Conservation (phyloP, 2,329 filamentous ascomycete genomes). For the Corinectria fuckeliana region DNA sequence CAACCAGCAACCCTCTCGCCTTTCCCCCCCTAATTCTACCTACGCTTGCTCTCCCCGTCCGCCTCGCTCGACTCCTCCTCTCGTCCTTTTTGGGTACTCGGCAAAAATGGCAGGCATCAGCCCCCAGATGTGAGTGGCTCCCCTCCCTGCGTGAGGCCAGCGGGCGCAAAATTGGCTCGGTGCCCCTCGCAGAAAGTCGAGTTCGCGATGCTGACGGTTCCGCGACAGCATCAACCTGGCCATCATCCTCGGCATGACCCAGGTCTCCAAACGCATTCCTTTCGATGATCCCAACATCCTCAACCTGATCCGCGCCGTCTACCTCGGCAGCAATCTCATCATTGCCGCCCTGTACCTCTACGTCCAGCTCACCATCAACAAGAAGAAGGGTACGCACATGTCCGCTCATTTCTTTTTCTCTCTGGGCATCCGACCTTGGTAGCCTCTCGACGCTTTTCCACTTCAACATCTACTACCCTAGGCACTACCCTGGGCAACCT, state of each 20-base stretch:
- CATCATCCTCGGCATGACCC: constrained; percentile 98
- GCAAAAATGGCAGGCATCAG: constrained; percentile 66
- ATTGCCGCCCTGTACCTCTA: constrained; percentile 87
- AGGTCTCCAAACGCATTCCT: constrained; percentile 93
- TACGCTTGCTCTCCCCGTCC: constrained; percentile 6
- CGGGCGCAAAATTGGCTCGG: constrained; percentile 21
- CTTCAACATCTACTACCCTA: too few species aligned
- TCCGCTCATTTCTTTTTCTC: background rate
- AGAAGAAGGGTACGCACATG: constrained; percentile 84
- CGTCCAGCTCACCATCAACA: constrained; percentile 84
- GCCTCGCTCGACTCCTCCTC: constrained; percentile 2
- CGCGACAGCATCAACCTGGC: constrained; percentile 80
- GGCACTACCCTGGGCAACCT: background rate
- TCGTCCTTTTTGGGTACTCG: constrained; percentile 10
- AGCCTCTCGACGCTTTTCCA: background rate
- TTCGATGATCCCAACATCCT: constrained; percentile 80
- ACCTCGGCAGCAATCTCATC: constrained; percentile 73
- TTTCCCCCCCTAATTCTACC: constrained; percentile 4
- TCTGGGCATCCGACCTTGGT: background rate
- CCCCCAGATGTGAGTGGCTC: constrained; percentile 65
- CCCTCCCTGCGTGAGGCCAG: constrained; percentile 3
- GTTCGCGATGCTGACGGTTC: constrained; percentile 31
- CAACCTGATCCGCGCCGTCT: constrained; percentile 61
- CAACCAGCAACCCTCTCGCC: constrained; percentile 12
- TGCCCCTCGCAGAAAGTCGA: constrained; percentile 34